phyloP scores from a whole-genome alignment of 805 yeast genomes.

The Myxozyma sirexii region DNA sequence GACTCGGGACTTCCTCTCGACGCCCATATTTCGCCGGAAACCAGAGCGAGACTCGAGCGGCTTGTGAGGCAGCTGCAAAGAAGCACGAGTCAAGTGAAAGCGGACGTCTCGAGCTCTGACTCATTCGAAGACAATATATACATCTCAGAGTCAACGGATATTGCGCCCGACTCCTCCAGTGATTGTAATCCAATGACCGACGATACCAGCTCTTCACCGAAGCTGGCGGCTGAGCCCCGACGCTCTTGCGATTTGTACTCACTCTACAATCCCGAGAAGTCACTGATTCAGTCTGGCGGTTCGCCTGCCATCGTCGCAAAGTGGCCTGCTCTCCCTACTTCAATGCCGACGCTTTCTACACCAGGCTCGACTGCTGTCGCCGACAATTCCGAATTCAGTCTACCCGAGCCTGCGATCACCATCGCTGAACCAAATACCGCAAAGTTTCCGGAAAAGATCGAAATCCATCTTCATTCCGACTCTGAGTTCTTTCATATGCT shows the following conservation, averaged over 20 bases:
- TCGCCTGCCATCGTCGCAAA: neutral
- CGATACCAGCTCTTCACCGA: neutral
- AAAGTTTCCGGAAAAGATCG: conserved; percentile 21
- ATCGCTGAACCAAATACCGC: neutral
- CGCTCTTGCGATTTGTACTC: conserved; percentile 2
- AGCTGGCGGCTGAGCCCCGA: neutral
- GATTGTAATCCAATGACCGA: conserved; percentile 3
- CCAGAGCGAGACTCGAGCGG: conserved; percentile 20
- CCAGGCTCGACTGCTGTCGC: neutral
- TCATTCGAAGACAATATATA: conserved; percentile 1
- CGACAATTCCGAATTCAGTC: neutral
- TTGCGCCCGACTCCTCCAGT: neutral
- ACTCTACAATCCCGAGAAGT: neutral
- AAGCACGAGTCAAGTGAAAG: conserved; percentile 7
- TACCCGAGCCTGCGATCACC: neutral
- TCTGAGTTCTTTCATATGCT: conserved; percentile 61
- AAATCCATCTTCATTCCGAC: conserved; percentile 58
- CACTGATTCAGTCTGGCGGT: neutral
- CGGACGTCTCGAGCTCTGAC: neutral
- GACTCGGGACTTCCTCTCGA: conserved; percentile 32
- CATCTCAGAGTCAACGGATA: conserved; percentile 1
- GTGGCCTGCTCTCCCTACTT: neutral
- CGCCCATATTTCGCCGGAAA: conserved; percentile 26
- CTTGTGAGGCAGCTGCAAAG: conserved; percentile 22
- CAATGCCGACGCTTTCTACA: neutral